These are phyloP conservation scores for Teunomyces panamensis DNA, from an alignment of 805 yeast species.

Conservation along the genomic window DNA sequence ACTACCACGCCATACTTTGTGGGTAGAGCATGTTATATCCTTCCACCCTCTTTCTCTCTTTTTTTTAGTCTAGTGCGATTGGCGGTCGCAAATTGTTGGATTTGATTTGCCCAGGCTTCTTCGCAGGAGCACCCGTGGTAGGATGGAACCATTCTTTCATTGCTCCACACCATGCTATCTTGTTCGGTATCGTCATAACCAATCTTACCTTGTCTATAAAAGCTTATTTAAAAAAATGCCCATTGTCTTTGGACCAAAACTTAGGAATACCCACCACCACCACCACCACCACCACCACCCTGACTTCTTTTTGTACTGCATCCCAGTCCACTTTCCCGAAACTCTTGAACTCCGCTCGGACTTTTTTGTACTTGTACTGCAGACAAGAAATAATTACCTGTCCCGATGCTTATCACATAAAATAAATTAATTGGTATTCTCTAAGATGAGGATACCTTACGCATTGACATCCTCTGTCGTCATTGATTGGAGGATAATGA, in stretches of 20 bases:
- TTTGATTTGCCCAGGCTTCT: background rate
- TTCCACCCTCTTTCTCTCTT: background rate
- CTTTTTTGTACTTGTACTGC: background rate
- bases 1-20: no score
- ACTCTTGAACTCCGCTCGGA: conserved; percentile 2
- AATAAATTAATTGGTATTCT: background rate
- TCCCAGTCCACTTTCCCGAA: background rate
- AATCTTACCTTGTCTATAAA: background rate
- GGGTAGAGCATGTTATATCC: background rate
- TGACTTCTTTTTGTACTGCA: background rate
- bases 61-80: background rate
- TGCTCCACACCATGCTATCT: background rate
- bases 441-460: no score
- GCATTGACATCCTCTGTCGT: no score
- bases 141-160: background rate
- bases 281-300: no score
- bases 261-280: background rate
- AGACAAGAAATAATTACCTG: background rate
- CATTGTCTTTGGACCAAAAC: background rate
- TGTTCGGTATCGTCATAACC: no score
- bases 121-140: background rate
- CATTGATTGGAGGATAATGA: no score
- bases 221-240: background rate
- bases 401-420: background rate
- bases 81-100: conserved; percentile 1